Evolutionary conservation across 1,284 basidiomycete genomes (phyloP), one percentile per base, ranked within the genome.

Genomic region (Cryptococcus sp.): DNA sequence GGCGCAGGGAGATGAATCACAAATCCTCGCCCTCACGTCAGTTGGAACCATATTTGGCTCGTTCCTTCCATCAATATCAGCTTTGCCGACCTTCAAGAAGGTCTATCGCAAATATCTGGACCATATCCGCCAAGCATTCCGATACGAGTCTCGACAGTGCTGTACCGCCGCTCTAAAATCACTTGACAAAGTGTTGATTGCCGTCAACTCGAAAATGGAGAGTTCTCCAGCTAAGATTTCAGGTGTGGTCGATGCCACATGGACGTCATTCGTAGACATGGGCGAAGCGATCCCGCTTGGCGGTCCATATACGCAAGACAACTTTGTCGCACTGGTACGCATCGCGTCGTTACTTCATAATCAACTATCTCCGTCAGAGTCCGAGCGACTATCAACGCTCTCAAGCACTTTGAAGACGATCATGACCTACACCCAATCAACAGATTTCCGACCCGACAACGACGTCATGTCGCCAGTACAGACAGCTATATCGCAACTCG

Each of bases 361-460:
- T 45, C 60, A 70, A 41, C 54, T 71, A 3, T 45, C 59, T 11
- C 57, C 65, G 65, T 53, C 53, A 64, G n/a, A 88, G 87, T 69
- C 90, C 86, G 88, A 76, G 82, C 83, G 86, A 27, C 79, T 91
- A 45, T 82, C 82, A 3, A 82, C 85, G 13, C 79, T 97, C 42
- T 87, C 94, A 81, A 80, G 79, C 15, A 88, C 93, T 50, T 78
- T 95, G 54, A 92, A 92, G 81, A 86, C 85, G 5, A 84, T 91
- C 49, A 80, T 95, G 60, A 90, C 88, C 0, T 97, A 96, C 72
- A 81, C 86, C 1, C 82, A 82, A 58, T 94, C 91, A 1, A 87
- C 88, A 4, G 92, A 95, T 71, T 93, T 91, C 72, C 82, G 91
- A 49, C 87, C 89, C 5, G 94, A 99, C 71, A 83, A 92, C 49